phyloP scores from a whole-genome alignment of 2,329 filamentous ascomycete genomes.

The Nigrograna mackinnonii region DNA sequence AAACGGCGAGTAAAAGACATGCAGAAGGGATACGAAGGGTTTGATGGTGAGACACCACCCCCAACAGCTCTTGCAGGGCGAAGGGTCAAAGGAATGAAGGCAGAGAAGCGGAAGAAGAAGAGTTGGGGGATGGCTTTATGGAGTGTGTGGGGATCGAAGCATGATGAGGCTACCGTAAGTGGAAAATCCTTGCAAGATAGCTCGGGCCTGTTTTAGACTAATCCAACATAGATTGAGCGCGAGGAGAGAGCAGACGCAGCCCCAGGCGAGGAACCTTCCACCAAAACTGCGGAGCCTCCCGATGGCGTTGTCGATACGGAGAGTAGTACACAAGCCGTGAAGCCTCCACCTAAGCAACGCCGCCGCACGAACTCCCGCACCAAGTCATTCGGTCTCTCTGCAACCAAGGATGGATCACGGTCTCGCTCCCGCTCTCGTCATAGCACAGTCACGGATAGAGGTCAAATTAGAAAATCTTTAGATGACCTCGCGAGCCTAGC shows the following conservation, averaged over 20 bases:
- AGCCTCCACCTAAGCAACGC: conserved; percentile 27
- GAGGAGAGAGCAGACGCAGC: conserved; percentile 36
- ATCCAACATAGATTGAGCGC: conserved; percentile 31
- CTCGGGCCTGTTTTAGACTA: background rate
- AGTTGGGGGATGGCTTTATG: conserved; percentile 81
- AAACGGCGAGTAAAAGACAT: conserved; percentile 75
- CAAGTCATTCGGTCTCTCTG: conserved; percentile 7
- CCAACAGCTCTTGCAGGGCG: conserved; percentile 81
- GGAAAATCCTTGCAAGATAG: background rate
- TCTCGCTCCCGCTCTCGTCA: conserved; percentile 32
- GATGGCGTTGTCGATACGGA: conserved; percentile 39
- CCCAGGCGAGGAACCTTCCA: conserved; percentile 26
- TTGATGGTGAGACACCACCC: conserved; percentile 75
- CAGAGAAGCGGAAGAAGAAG: conserved; percentile 61
- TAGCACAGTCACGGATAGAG: conserved; percentile 35
- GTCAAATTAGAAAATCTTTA: conserved; percentile 24
- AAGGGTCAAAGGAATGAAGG: conserved; percentile 54
- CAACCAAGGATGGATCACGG: conserved; percentile 7
- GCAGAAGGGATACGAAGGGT: conserved; percentile 69
- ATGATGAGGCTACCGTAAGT: conserved; percentile 74
- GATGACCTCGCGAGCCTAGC: conserved; percentile 26
- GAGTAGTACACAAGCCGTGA: conserved; percentile 7
- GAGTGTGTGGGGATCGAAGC: conserved; percentile 86
- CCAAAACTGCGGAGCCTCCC: conserved; percentile 16
- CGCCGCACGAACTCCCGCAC: conserved; percentile 6